Percentiles rank a stretch among this genome's conserved stretches.
These are phyloP conservation scores for Leucoagaricus sp. DNA, from an alignment of 1,284 basidiomycete species.

Conservation along the genomic window DNA sequence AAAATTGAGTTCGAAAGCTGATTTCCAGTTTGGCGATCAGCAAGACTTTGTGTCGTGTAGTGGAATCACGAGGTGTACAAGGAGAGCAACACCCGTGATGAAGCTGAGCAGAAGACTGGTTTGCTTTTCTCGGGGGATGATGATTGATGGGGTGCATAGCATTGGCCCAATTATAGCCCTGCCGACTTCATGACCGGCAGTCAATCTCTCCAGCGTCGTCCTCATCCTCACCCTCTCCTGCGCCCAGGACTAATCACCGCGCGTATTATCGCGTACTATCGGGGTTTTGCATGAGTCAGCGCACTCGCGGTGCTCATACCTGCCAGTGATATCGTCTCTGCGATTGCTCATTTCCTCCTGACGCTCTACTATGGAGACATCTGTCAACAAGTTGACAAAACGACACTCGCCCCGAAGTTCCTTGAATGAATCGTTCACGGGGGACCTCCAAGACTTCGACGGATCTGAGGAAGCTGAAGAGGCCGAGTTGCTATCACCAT, in stretches of 20 bases:
- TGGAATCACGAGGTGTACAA: background rate
- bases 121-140: slow-evolving; percentile 4
- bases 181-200: slow-evolving; percentile 7
- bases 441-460: background rate
- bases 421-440: background rate
- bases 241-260: background rate
- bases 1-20: too few species aligned
- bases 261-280: background rate
- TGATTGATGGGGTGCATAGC: slow-evolving; percentile 14
- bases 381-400: background rate
- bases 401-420: slow-evolving; percentile 7
- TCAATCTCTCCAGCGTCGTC: slow-evolving; percentile 1
- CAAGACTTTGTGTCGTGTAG: background rate
- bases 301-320: background rate
- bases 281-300: background rate
- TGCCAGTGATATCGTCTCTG: background rate
- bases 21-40: too few species aligned
- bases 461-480: background rate
- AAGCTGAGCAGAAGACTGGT: background rate
- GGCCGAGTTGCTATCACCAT: slow-evolving; percentile 1
- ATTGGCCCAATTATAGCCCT: slow-evolving; percentile 13
- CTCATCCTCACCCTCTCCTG: background rate
- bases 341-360: background rate
- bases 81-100: background rate
- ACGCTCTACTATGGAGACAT: slow-evolving; percentile 1